These are phyloP conservation scores for Ehretia macrophylla DNA, from an alignment of 257 asterid genomes.

Conservation along the genomic window DNA sequence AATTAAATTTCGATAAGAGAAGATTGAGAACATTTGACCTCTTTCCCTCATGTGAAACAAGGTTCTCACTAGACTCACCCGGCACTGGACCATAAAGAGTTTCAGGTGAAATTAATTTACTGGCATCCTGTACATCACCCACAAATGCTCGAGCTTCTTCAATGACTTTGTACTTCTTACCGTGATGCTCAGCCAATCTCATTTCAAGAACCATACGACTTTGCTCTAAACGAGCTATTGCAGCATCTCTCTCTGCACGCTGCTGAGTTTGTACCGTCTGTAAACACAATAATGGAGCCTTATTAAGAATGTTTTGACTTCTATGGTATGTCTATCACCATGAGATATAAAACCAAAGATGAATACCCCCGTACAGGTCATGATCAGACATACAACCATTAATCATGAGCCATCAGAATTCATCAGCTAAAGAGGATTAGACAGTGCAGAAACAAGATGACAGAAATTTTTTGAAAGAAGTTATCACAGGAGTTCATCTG, in stretches of 20 bases:
- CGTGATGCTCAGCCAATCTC: constrained; percentile 97
- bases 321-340: no score
- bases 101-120: constrained; percentile 55
- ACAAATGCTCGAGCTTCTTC: constrained; percentile 91
- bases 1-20: constrained; percentile 47
- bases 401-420: no score
- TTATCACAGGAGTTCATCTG: no score
- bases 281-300: constrained; percentile 5
- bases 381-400: no score
- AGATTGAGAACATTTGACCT: constrained; percentile 40
- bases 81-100: constrained; percentile 41
- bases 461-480: no score
- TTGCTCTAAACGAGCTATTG: constrained; percentile 85
- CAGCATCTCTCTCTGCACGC: constrained; percentile 85
- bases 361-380: no score
- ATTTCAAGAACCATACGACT: constrained; percentile 83
- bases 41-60: constrained; percentile 27
- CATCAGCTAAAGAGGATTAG: no score
- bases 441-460: no score
- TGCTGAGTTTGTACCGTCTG: constrained; percentile 88
- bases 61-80: constrained; percentile 30
- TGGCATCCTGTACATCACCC: constrained; percentile 70
- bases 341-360: no score
- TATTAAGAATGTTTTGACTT: no score
- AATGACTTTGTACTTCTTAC: constrained; percentile 81